Conservation (phyloP, 2,329 filamentous ascomycete species). For the Colletotrichum cereale region DNA sequence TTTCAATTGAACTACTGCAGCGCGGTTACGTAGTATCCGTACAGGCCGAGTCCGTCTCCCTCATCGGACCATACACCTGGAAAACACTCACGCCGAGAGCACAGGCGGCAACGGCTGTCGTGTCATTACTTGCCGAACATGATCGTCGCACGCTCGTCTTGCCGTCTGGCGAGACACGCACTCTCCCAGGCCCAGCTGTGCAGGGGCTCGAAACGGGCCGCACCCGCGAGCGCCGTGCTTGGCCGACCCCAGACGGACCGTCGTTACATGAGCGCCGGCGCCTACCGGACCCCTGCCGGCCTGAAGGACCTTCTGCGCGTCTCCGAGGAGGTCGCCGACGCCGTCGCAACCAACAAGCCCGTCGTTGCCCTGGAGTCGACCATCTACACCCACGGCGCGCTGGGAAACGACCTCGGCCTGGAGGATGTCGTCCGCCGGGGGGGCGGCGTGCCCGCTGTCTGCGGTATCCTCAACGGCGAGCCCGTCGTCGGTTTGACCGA, state of each 20-base stretch:
- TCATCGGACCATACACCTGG: not conserved
- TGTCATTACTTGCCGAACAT: conserved; percentile 13
- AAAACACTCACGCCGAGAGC: conserved; percentile 1
- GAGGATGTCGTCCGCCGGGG: conserved; percentile 84
- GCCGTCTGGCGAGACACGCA: conserved; percentile 33
- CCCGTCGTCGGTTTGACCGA: conserved; percentile 82
- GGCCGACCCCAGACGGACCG: conserved; percentile 1
- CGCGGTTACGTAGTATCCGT: not conserved
- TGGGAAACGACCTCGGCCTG: conserved; percentile 79
- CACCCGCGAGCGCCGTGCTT: not conserved
- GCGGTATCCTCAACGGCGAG: conserved; percentile 86
- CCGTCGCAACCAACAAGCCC: conserved; percentile 79
- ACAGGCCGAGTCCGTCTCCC: not conserved
- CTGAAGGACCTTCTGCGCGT: conserved; percentile 70
- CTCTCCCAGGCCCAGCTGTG: conserved; percentile 27
- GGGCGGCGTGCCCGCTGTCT: conserved; percentile 89
- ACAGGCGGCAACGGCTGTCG: conserved; percentile 9
- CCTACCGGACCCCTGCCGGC: conserved; percentile 43
- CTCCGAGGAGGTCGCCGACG: conserved; percentile 86
- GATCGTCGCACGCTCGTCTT: conserved; percentile 32
- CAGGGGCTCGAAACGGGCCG: not conserved
- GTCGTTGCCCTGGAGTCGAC: conserved; percentile 95
- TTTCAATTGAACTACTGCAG: not conserved
- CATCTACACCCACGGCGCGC: conserved; percentile 94
- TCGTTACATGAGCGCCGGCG: conserved; percentile 35